Percentiles rank a stretch among this genome's conserved stretches.
Conservation (phyloP, 2,329 filamentous ascomycete genomes). For the Mycogone perniciosa region DNA sequence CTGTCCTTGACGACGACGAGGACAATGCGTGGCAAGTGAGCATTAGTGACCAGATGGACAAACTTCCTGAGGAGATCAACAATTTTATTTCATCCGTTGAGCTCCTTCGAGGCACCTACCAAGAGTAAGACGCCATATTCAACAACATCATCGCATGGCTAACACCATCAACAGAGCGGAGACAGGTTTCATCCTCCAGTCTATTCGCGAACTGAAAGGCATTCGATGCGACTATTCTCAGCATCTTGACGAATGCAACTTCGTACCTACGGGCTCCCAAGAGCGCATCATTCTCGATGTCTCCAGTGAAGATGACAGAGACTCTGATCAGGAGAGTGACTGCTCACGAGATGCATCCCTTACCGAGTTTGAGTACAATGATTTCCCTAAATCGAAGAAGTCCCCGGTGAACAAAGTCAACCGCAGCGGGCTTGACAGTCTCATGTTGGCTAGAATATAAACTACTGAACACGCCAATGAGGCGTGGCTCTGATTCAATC, state of each 20-base stretch:
- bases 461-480: no score
- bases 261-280: neutral
- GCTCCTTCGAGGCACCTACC: slow-evolving; percentile 8
- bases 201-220: slow-evolving; percentile 1
- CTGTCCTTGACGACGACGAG: slow-evolving; percentile 1
- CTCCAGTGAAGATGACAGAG: slow-evolving; percentile 3
- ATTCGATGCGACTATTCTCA: neutral
- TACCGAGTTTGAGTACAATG: no score
- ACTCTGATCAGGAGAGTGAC: neutral
- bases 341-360: no score
- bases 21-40: slow-evolving; percentile 1
- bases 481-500: no score
- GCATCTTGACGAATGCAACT: slow-evolving; percentile 1
- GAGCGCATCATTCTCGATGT: neutral
- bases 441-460: no score
- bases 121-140: neutral
- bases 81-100: slow-evolving; percentile 8
- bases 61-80: slow-evolving; percentile 4
- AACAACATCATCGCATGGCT: neutral
- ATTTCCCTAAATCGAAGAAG: no score
- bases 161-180: neutral
- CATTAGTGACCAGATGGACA: neutral
- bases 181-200: slow-evolving; percentile 1
- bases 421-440: no score
- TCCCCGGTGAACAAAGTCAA: no score